Evolutionary conservation across 352 stramenopile genomes (phyloP), one percentile per base, ranked within the genome.

Genomic region (Phytophthora pluvialis): DNA sequence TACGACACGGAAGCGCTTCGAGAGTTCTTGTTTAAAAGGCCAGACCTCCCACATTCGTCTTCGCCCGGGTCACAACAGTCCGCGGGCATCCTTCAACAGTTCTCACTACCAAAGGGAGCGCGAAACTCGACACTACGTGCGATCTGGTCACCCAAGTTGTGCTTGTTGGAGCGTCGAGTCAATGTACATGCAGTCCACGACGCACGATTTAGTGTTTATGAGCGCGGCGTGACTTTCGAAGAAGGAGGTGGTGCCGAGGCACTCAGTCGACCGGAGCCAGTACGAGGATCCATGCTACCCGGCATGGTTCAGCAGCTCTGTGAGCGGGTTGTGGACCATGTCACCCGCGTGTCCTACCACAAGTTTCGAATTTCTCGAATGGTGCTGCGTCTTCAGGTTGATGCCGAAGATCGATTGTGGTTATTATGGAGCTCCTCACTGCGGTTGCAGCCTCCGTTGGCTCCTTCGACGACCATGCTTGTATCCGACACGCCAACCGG

Each of bases 91-190:
- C 80, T 99, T 5, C 95, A 99, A 65, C 83, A 87, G 40, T 99
- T 99, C 63, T 72, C 98, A 21, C 78, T 98, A 21, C 95, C 96
- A 26, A 98, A 98, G 67, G 89, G 94, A 26, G 91, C 86, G 29
- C 65, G 71, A 32, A 98, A 98, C 56, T 81, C 82, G n/a, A 88
- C 92, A 29, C 88, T 98, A 44, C 88, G 94, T 10, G 90, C 90
- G 10, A 94, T 98, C 38, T 98, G 95, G 93, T 98, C 93, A 40
- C 96, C 96, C 7, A 98, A 98, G 60, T 85, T 99, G 54, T 98
- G 96, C 53, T 70, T 99, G 5, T 67, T 98, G 9, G 97, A 99
- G 73, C 87, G 95, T 28, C 85, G 91, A 32, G 78, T 96, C 39
- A 99, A 98, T 70, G 73, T 85, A 15, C 87, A 95, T 67, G 83